Base-by-base conservation (phyloP, 2,329 filamentous ascomycete genomes). In the Botrytis fragariae region DNA sequence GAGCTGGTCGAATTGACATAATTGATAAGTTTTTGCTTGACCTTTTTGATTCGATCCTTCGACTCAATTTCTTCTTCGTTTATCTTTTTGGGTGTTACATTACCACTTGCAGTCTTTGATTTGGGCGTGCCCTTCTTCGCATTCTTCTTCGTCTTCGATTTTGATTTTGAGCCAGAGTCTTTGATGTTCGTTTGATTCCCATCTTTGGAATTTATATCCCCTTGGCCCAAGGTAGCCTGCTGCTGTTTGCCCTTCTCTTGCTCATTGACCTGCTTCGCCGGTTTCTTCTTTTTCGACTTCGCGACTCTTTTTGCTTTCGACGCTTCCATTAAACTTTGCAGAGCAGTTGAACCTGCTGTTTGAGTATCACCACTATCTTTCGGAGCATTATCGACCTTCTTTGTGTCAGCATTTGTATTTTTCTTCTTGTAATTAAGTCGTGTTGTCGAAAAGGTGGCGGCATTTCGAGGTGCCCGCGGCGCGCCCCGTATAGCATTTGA, bases 361-460 rank as follows among this genome's bases (percentile, higher is more conserved):
- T 32, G 22, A 39, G 25, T 37, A 8, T 45, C 42, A 51, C 44
- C 45, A 39, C 16, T n/a, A 20, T 51, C 16, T 10, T 25, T 35
- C 8, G 45, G 35, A 67, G 63, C 25, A 14, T 20, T 16, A 29
- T 54, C 25, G 16, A n/a, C 35, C 9, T 29, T 42, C 25, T 68
- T n/a, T 1, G 51, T 29, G 18, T 54, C 32, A 39, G n/a, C 1
- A 18, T 16, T 37, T n/a, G 35, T 25, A 57, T 57, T 35, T 18
- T 65, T 32, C 12, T 45, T 67, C 48, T 61, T 14, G 29, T 54
- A 39, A 57, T 61, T 60, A 39, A 16, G 37, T 32, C 54, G 37
- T 12, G 74, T 74, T 4, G 74, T 73, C 44, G 74, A 74, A 59
- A 76, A 76, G 39, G 62, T 45, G 39, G 39, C 63, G 39, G 32